Evolutionary conservation across 2,329 filamentous ascomycete species (phyloP), one percentile per base, ranked within the genome.

Genomic region (Monosporascus sp.): DNA sequence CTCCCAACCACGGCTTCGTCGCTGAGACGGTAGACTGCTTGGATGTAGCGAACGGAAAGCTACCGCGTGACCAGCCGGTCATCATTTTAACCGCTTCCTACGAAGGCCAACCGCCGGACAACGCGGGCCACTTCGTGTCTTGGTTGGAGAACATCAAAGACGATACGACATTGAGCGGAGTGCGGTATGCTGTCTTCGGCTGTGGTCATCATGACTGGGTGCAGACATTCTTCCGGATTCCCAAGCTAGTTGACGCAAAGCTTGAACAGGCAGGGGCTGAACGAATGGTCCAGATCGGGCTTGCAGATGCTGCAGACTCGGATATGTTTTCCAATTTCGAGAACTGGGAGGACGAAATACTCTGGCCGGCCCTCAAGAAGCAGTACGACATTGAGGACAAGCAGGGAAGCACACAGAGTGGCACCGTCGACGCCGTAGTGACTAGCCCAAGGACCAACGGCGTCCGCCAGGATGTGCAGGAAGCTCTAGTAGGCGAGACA

Each of bases 31-130:
- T 86, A 2, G 75, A 79, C 22, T 75, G 77, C 1, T 68, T 91
- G 39, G 85, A 91, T 62, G 74, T 77, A 0, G 86, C 83, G 0
- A 81, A 79, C 18, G 77, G 82, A 48, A 77, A 79, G 3, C 65
- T 91, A 0, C 80, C 85, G 0, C 81, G 74, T 49, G 75, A 80
- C 25, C 75, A 79, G 7, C 86, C 87, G 0, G 76, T 88, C 0
- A 72, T 89, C 24, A 77, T 91, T 48, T 77, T 92, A 57, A 85
- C 84, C 0, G 80, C 88, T 0, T 86, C 83, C 1, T 92, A 91
- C 60, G 88, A 92, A 62, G 88, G 88, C 1, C 77, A 88, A 51
- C 85, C 88, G 0, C 82, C 87, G 0, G 86, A 89, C 56, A 90
- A 92, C 56, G 88, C 88, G 0, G 77, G 73, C 0, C 77, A 82